phyloP scores from a whole-genome alignment of 164 flowering plant species.

The Magnolia kwangsiensis region DNA sequence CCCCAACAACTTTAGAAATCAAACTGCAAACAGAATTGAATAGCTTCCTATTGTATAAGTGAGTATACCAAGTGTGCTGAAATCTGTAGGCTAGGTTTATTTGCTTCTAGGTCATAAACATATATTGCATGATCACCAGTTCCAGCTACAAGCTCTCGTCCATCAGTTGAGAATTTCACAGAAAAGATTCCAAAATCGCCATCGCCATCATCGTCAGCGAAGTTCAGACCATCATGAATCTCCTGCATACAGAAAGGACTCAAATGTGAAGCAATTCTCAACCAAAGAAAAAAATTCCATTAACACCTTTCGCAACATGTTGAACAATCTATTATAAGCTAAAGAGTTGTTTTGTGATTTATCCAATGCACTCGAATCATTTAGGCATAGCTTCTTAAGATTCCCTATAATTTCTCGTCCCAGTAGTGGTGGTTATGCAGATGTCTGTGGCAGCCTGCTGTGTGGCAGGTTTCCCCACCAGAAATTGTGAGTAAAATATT shows the following conservation, averaged over 20 bases:
- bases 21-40: background rate
- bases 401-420: too few species aligned
- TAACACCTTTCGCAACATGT: background rate
- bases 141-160: constrained; percentile 83
- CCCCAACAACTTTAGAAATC: background rate
- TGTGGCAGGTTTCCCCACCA: too few species aligned
- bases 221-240: constrained; percentile 83
- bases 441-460: too few species aligned
- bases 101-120: constrained; percentile 76
- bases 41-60: background rate
- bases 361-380: too few species aligned
- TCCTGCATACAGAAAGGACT: constrained; percentile 45
- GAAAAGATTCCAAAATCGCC: constrained; percentile 62
- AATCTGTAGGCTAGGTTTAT: constrained; percentile 54
- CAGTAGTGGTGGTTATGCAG: too few species aligned
- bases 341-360: too few species aligned
- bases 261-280: background rate
- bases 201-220: constrained; percentile 32
- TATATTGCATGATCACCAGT: constrained; percentile 70
- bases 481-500: too few species aligned
- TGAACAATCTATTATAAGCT: background rate
- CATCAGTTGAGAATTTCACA: constrained; percentile 86
- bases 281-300: background rate
- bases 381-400: too few species aligned
- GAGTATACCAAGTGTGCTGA: constrained; percentile 63